Conservation (phyloP, 139 green algal species). For the Closterium sp. region DNA sequence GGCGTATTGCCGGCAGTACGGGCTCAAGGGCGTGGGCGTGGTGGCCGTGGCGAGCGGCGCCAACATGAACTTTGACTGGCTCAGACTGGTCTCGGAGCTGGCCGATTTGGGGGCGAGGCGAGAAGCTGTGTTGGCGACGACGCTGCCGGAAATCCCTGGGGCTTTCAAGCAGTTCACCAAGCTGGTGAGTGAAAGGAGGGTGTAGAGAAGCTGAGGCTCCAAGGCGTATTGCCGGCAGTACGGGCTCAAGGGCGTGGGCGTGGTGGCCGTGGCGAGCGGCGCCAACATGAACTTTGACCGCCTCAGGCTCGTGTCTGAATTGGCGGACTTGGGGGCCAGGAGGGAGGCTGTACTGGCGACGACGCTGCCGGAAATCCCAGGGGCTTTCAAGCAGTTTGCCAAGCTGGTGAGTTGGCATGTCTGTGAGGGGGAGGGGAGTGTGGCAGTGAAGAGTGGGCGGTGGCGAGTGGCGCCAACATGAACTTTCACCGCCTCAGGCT, state of each 20-base stretch:
- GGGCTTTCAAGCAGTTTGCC: constrained; percentile 55
- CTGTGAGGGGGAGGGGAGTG: too few species aligned
- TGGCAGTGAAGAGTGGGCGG: too few species aligned
- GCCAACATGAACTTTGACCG: constrained; percentile 97
- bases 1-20: constrained; percentile 67
- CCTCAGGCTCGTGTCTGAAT: constrained; percentile 85
- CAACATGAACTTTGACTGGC: constrained; percentile 96
- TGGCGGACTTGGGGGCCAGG: constrained; percentile 66
- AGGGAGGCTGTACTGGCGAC: constrained; percentile 82
- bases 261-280: constrained; percentile 68
- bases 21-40: constrained; percentile 20
- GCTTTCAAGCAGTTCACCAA: constrained; percentile 11
- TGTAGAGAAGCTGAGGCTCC: too few species aligned
- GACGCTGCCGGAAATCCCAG: constrained; percentile 75
- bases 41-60: constrained; percentile 72
- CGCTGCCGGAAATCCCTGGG: constrained; percentile 67
- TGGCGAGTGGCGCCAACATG: constrained; percentile 83
- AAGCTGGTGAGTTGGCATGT: constrained; percentile 19
- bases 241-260: constrained; percentile 1
- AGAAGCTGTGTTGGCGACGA: constrained; percentile 86
- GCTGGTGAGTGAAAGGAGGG: background rate
- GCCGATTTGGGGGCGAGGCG: constrained; percentile 67
- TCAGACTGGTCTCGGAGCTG: constrained; percentile 89
- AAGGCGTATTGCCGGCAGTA: constrained; percentile 75
- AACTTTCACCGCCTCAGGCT: constrained; percentile 96